A percentile compares a stretch with the other conserved stretches of the same genome.
Conservation (phyloP, 495 filamentous ascomycete species). For the Daldinia decipiens region DNA sequence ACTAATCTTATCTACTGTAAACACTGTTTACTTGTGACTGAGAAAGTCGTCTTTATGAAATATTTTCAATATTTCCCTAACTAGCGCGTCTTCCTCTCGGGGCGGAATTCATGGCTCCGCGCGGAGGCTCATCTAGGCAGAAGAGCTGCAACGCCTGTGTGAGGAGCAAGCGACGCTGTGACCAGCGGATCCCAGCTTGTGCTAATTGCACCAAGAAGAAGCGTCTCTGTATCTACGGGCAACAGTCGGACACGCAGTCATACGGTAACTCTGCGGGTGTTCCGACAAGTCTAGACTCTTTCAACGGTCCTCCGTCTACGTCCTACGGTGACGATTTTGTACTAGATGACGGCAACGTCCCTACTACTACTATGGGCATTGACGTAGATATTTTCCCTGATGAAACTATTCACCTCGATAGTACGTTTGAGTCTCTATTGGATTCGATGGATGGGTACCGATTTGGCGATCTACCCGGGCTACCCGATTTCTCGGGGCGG, state of each 20-base stretch:
- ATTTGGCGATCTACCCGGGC: constrained; percentile 1
- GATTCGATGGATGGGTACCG: constrained; percentile 10
- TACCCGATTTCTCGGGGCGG: constrained; percentile 4
- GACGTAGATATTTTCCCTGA: constrained; percentile 6
- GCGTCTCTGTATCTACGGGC: constrained; percentile 47
- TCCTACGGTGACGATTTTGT: constrained; percentile 3
- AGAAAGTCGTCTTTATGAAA: neutral
- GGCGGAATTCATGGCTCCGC: constrained; percentile 25
- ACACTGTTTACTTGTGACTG: neutral
- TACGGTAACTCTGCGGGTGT: constrained; percentile 14
- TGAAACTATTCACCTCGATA: constrained; percentile 20
- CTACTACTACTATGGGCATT: neutral
- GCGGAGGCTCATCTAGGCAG: constrained; percentile 43
- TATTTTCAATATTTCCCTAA: neutral
- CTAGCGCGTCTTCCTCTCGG: neutral
- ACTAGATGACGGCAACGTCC: neutral
- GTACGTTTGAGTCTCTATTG: constrained; percentile 26
- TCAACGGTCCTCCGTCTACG: constrained; percentile 6
- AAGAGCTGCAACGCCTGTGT: constrained; percentile 55
- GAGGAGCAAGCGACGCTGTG: constrained; percentile 51
- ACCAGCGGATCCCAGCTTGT: constrained; percentile 50
- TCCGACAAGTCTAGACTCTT: constrained; percentile 19
- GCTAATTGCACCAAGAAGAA: constrained; percentile 49
- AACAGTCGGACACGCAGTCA: constrained; percentile 13
- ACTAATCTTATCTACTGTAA: neutral